Evolutionary conservation across 805 yeast species (phyloP).

Genomic region (Metschnikowia henanensis): DNA sequence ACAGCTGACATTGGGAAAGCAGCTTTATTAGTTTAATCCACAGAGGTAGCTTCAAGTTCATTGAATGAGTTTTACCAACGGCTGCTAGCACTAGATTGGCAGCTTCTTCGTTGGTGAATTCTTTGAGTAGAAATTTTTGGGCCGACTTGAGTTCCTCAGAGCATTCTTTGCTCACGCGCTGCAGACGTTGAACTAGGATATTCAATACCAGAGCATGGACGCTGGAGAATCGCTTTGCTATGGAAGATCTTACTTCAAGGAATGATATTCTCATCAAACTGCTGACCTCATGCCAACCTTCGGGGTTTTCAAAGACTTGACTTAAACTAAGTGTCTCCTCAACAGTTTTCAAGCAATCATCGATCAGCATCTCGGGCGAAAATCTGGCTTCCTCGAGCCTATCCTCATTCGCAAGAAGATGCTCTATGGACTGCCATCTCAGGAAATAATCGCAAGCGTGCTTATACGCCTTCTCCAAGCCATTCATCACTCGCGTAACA

Average conservation of each 20-base stretch:
- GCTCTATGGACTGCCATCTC: conserved; percentile 56
- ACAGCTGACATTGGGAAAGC: conserved; percentile 30
- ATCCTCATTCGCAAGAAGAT: neutral
- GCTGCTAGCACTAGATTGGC: conserved; percentile 1
- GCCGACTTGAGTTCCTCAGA: conserved; percentile 7
- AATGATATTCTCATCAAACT: conserved; percentile 6
- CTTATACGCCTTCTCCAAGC: neutral
- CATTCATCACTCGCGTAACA: conserved; percentile 1
- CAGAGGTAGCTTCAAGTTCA: neutral
- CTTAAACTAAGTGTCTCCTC: conserved; percentile 45
- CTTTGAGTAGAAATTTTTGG: conserved; percentile 3
- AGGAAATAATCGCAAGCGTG: neutral
- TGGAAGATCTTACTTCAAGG: conserved; percentile 4
- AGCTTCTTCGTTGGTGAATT: conserved; percentile 1
- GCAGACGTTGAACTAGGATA: conserved; percentile 7
- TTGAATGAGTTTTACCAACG: conserved; percentile 1
- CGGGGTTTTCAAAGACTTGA: conserved; percentile 51
- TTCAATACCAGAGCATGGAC: neutral
- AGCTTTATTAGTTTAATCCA: conserved; percentile 13
- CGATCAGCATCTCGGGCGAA: conserved; percentile 18
- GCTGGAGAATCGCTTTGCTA: conserved; percentile 1
- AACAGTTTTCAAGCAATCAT: conserved; percentile 50
- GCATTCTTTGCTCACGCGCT: neutral
- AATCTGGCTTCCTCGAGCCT: conserved; percentile 14
- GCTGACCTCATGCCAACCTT: conserved; percentile 13